These are phyloP conservation scores for Sphaerulina populicola DNA, from an alignment of 2,329 filamentous ascomycete species.

Conservation along the genomic window DNA sequence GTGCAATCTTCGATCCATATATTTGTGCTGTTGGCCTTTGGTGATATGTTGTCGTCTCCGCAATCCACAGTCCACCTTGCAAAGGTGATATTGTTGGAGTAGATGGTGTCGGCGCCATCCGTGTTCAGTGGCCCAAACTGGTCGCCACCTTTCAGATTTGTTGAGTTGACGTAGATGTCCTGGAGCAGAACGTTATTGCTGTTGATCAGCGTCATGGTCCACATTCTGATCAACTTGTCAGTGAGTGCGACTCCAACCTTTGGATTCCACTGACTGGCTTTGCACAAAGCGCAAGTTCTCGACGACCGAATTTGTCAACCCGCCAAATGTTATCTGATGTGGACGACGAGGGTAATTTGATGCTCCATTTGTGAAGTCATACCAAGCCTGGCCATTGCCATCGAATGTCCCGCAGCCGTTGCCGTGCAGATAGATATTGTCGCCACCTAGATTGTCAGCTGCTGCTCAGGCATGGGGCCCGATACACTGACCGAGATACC, in stretches of 20 bases:
- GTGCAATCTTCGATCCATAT: conserved; percentile 44
- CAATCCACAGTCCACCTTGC: conserved; percentile 45
- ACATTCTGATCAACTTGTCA: conserved; percentile 39
- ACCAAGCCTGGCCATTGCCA: conserved; percentile 55
- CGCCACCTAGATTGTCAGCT: conserved; percentile 39
- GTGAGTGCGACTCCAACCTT: not conserved
- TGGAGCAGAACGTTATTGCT: conserved; percentile 42
- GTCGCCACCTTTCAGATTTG: conserved; percentile 25
- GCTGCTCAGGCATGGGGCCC: not conserved
- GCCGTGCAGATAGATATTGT: conserved; percentile 44
- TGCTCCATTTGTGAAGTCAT: conserved; percentile 37
- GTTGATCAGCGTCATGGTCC: conserved; percentile 46
- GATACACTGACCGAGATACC: conserved; percentile 31
- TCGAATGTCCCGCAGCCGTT: conserved; percentile 48
- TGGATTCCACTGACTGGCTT: conserved; percentile 37
- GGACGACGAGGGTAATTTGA: conserved; percentile 46
- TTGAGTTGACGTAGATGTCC: conserved; percentile 49
- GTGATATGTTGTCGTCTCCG: conserved; percentile 48
- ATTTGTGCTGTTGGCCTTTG: conserved; percentile 51
- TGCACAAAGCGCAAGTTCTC: conserved; percentile 46
- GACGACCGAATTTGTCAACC: conserved; percentile 44
- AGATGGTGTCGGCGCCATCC: conserved; percentile 48
- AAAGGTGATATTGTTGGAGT: conserved; percentile 46
- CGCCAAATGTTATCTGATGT: conserved; percentile 46
- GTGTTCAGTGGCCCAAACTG: conserved; percentile 34